Percentiles rank a stretch among this genome's conserved stretches.
phyloP scores from a whole-genome alignment of 495 filamentous ascomycete species.

The Choiromyces venosus region DNA sequence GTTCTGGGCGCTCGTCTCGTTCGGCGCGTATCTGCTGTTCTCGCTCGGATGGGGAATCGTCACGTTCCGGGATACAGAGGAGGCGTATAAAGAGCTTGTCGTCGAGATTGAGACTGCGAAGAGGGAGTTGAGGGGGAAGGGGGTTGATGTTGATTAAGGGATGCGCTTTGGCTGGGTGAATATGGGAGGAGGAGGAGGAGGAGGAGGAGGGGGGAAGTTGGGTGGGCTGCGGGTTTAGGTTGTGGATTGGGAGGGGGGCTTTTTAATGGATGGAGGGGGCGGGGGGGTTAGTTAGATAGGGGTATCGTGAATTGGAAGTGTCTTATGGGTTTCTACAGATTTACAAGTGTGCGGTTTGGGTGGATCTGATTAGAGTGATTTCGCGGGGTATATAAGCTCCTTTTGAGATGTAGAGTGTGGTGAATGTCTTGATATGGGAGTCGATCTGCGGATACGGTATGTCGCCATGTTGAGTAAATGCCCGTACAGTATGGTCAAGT shows the following conservation, averaged over 20 bases:
- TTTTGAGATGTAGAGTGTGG: background rate
- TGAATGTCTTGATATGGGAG: background rate
- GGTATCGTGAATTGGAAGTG: background rate
- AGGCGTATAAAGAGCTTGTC: conserved; percentile 83
- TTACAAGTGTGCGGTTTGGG: background rate
- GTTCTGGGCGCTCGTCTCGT: conserved; percentile 84
- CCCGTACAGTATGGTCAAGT: background rate
- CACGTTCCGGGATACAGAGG: conserved; percentile 93
- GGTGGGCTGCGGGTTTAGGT: background rate
- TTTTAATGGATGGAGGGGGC: background rate
- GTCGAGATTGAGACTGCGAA: conserved; percentile 64
- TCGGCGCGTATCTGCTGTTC: conserved; percentile 89
- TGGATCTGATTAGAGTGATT: background rate
- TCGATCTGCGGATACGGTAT: background rate
- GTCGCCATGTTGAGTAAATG: background rate
- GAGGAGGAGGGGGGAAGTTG: background rate
- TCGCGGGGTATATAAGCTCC: background rate
- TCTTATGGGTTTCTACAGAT: background rate
- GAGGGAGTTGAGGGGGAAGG: conserved; percentile 59
- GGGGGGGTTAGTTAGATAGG: background rate
- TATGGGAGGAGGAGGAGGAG: background rate
- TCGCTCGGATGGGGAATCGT: conserved; percentile 85
- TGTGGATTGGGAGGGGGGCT: background rate
- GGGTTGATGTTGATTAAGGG: conserved; percentile 64
- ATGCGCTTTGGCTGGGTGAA: background rate